Percentiles rank a stretch among this genome's conserved stretches.
Conservation (phyloP, 169 alveolate species). For the Blepharisma undulans region DNA sequence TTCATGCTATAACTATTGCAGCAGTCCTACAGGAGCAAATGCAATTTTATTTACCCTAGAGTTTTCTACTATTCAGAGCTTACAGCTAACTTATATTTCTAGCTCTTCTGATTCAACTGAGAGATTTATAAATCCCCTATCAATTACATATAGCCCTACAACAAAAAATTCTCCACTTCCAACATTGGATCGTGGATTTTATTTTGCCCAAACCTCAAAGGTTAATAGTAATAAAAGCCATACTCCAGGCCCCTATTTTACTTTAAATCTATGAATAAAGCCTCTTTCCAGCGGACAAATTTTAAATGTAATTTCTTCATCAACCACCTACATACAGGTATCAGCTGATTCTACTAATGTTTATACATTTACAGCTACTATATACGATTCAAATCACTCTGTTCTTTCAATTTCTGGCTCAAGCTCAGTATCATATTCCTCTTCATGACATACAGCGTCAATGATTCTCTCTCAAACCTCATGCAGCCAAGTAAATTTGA, state of each 20-base stretch:
- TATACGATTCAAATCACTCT: background rate
- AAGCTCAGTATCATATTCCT: background rate
- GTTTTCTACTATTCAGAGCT: background rate
- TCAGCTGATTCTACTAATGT: background rate
- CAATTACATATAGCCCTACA: background rate
- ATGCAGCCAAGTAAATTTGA: background rate
- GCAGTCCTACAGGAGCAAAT: background rate
- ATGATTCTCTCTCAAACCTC: background rate
- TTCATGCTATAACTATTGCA: background rate
- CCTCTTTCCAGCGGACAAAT: background rate
- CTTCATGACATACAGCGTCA: background rate
- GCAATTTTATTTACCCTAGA: background rate
- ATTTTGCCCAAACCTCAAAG: background rate
- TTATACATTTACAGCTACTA: background rate
- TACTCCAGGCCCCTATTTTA: background rate
- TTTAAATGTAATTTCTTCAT: background rate
- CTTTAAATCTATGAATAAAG: background rate
- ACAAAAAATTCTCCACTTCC: constrained; percentile 11
- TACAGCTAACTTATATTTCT: background rate
- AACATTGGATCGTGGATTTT: constrained; percentile 19
- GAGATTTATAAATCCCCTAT: background rate
- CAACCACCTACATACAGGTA: background rate
- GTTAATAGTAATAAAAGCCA: background rate
- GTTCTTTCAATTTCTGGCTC: background rate
- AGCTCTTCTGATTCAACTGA: background rate